Conservation (phyloP, 2,329 filamentous ascomycete species). For the Aureobasidium subglaciale region DNA sequence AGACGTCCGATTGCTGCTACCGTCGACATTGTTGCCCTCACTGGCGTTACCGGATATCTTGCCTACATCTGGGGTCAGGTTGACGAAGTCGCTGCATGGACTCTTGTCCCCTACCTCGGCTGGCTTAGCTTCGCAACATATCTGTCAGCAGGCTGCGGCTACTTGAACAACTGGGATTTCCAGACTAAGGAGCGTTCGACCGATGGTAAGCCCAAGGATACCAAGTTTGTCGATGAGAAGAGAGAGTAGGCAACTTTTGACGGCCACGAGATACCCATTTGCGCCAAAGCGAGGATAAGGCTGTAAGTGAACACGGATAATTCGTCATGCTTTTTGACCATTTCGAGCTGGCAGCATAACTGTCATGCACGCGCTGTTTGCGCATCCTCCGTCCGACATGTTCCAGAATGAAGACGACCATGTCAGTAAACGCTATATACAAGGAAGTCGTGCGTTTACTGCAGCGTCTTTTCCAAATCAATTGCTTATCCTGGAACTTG, state of each 20-base stretch:
- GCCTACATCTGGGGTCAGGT: slow-evolving; percentile 69
- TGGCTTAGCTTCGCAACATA: slow-evolving; percentile 90
- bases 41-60: slow-evolving; percentile 66
- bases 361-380: slow-evolving; percentile 11
- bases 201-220: slow-evolving; percentile 1
- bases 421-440: slow-evolving; percentile 11
- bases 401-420: not conserved
- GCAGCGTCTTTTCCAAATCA: slow-evolving; percentile 10
- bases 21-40: slow-evolving; percentile 64
- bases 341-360: slow-evolving; percentile 12
- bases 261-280: not conserved
- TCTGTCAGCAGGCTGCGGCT: slow-evolving; percentile 50
- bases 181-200: slow-evolving; percentile 22
- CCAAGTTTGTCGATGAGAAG: slow-evolving; percentile 16
- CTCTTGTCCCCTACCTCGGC: slow-evolving; percentile 71
- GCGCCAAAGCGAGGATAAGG: not conserved
- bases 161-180: slow-evolving; percentile 36
- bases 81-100: slow-evolving; percentile 65
- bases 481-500: slow-evolving; percentile 6
- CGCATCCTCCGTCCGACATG: slow-evolving; percentile 7
- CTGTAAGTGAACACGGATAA: not conserved
- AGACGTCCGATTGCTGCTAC: slow-evolving; percentile 68
- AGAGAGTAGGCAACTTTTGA: slow-evolving; percentile 14
- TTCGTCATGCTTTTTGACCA: slow-evolving; percentile 7
- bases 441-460: not conserved